These are phyloP conservation scores for Gastrodia elata DNA, from an alignment of 106 monocot genomes.

Conservation along the genomic window DNA sequence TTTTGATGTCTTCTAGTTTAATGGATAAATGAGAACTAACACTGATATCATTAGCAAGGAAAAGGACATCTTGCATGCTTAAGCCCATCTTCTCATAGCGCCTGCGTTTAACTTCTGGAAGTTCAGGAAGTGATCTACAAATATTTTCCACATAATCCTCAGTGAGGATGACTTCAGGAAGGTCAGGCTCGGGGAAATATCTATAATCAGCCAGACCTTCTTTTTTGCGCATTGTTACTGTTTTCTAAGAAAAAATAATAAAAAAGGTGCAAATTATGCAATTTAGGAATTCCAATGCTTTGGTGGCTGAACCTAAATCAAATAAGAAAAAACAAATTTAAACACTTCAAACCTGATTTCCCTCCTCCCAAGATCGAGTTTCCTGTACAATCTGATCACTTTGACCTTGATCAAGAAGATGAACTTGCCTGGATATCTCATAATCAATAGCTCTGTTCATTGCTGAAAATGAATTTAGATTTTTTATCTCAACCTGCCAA, in stretches of 20 bases:
- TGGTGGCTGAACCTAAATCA: not conserved
- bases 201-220: constrained; percentile 97
- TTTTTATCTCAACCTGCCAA: constrained; percentile 95
- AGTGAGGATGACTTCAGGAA: constrained; percentile 76
- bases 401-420: constrained; percentile 69
- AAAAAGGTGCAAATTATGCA: too few relatives aligned
- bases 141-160: constrained; percentile 57
- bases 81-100: constrained; percentile 85
- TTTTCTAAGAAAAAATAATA: constrained; percentile 35
- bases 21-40: constrained; percentile 23
- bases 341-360: constrained; percentile 66
- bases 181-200: constrained; percentile 97
- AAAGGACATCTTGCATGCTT: constrained; percentile 91
- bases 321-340: not conserved
- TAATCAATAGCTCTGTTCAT: constrained; percentile 94
- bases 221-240: constrained; percentile 92
- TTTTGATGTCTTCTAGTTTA: not conserved
- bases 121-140: constrained; percentile 60
- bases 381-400: constrained; percentile 93
- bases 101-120: constrained; percentile 86
- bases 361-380: constrained; percentile 93
- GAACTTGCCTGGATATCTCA: constrained; percentile 79
- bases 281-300: not conserved
- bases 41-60: constrained; percentile 72
- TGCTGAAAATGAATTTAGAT: constrained; percentile 98